Evolutionary conservation across 192 early-diverging fungal species (phyloP).

Genomic region (Coemansia sp.): DNA sequence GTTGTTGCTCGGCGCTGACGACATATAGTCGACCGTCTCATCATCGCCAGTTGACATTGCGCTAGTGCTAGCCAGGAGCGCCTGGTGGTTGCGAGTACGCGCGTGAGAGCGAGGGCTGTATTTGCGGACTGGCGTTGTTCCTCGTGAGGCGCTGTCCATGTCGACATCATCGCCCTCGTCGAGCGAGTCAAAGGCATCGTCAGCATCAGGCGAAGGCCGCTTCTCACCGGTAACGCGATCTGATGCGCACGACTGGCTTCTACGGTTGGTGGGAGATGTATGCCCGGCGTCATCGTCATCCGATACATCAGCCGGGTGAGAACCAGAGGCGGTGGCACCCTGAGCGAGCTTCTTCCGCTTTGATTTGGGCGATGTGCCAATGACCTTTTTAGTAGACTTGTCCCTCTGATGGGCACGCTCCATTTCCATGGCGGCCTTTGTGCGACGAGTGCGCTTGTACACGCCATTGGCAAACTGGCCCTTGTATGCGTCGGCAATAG

Average conservation of each 20-base stretch:
- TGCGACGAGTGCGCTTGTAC: constrained; percentile 64
- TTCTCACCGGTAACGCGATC: constrained; percentile 28
- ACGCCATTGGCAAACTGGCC: constrained; percentile 70
- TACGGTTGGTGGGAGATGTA: neutral
- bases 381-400: neutral
- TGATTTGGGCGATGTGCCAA: neutral
- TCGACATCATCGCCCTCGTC: constrained; percentile 18
- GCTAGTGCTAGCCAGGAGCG: constrained; percentile 25
- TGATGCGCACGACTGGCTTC: constrained; percentile 6
- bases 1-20: constrained; percentile 47
- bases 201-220: constrained; percentile 35
- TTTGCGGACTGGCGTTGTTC: neutral
- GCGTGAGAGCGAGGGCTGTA: neutral
- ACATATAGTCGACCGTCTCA: constrained; percentile 50
- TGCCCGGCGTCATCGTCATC: constrained; percentile 2
- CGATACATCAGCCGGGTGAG: neutral
- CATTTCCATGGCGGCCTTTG: constrained; percentile 52
- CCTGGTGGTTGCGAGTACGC: neutral
- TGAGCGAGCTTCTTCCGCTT: constrained; percentile 1
- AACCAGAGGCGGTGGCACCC: neutral
- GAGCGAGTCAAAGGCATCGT: constrained; percentile 23
- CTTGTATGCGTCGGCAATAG: constrained; percentile 74
- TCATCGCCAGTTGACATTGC: constrained; percentile 47
- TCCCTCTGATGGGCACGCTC: constrained; percentile 32
- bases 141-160: neutral